A percentile compares a stretch with the other conserved stretches of the same genome.
Conservation (phyloP, 1,139 yeast species). For the Eremothecium gossypii region DNA sequence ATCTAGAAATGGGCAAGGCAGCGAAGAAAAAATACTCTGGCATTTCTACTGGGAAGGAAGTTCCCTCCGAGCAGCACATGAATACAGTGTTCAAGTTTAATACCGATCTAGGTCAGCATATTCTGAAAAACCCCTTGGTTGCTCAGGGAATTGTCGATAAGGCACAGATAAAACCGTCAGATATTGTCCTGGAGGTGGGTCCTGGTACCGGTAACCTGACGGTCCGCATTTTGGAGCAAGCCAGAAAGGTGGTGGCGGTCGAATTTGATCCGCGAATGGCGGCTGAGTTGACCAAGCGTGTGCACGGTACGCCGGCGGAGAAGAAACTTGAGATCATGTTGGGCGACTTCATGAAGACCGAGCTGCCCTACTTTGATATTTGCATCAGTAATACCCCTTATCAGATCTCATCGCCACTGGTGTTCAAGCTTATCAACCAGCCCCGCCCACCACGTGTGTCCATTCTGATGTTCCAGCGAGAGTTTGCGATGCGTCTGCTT, state of each 20-base stretch:
- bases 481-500: slow-evolving; percentile 82
- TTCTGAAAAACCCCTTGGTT: slow-evolving; percentile 86
- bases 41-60: slow-evolving; percentile 38
- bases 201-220: slow-evolving; percentile 99
- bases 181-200: slow-evolving; percentile 90
- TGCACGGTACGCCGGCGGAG: slow-evolving; percentile 90
- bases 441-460: slow-evolving; percentile 94
- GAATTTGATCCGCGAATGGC: slow-evolving; percentile 99
- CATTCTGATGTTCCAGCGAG: slow-evolving; percentile 95
- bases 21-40: slow-evolving; percentile 30
- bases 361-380: slow-evolving; percentile 87
- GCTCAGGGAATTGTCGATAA: slow-evolving; percentile 98
- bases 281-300: slow-evolving; percentile 94
- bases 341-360: slow-evolving; percentile 95
- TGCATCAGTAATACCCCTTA: slow-evolving; percentile 97
- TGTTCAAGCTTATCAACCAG: slow-evolving; percentile 80
- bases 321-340: slow-evolving; percentile 82
- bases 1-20: slow-evolving; percentile 26
- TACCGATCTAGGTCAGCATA: slow-evolving; percentile 95
- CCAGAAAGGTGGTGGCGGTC: slow-evolving; percentile 76
- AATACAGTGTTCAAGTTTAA: slow-evolving; percentile 91
- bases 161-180: slow-evolving; percentile 87
- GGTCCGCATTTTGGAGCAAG: slow-evolving; percentile 83
- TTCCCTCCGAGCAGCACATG: slow-evolving; percentile 58
- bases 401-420: slow-evolving; percentile 93